phyloP scores from a whole-genome alignment of 1,139 yeast species.

The Pneumocystis wakefieldiae region DNA sequence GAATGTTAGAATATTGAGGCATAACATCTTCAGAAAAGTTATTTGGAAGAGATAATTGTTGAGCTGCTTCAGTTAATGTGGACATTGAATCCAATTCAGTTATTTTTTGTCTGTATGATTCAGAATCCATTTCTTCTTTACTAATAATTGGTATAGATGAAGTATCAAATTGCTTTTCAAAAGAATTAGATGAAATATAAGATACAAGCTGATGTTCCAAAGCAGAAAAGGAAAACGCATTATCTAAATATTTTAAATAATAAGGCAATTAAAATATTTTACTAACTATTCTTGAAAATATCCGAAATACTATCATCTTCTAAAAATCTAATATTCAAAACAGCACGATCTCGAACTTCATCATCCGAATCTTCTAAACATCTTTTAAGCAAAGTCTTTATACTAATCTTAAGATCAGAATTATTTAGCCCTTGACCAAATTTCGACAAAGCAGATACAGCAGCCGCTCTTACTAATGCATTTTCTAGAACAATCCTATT shows the following conservation, averaged over 20 bases:
- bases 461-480: conserved; percentile 88
- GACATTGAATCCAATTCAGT: conserved; percentile 16
- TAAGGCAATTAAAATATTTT: conserved; percentile 28
- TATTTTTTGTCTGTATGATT: conserved; percentile 43
- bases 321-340: conserved; percentile 61
- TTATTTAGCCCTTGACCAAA: conserved; percentile 66
- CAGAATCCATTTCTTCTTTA: conserved; percentile 48
- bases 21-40: neutral
- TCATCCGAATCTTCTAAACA: conserved; percentile 84
- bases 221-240: conserved; percentile 55
- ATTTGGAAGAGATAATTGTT: neutral
- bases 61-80: conserved; percentile 5
- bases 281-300: conserved; percentile 8
- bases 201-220: conserved; percentile 63
- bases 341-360: conserved; percentile 97
- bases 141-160: conserved; percentile 46
- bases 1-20: conserved; percentile 52
- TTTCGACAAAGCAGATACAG: conserved; percentile 81
- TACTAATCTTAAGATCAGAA: conserved; percentile 48
- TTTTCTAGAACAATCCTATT: conserved; percentile 93
- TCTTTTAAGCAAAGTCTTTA: conserved; percentile 61
- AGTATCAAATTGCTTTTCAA: conserved; percentile 61
- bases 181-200: conserved; percentile 48
- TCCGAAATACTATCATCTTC: conserved; percentile 34
- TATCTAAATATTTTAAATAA: conserved; percentile 35